Evolutionary conservation across 2,329 filamentous ascomycete genomes (phyloP), one percentile per base, ranked within the genome.

Genomic region (Sclerotinia subarctica): DNA sequence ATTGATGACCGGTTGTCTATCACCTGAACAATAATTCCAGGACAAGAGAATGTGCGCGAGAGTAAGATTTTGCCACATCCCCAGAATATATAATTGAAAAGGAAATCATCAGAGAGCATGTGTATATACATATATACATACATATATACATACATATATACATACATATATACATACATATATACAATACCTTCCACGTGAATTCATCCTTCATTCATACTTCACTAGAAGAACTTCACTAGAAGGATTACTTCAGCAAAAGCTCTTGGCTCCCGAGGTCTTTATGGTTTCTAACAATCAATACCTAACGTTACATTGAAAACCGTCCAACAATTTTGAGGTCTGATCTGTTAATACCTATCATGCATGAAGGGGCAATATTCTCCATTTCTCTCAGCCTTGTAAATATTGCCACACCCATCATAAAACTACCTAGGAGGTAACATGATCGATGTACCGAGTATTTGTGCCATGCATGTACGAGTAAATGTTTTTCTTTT

Each of bases 361-460:
- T 32, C 29, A 54, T 35, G 52, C 52, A 54, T 54, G 52, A 32
- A 35, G 29, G 26, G 29, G 38, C 19, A 54, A 29, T 53, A n/a
- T 47, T 47, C 52, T 54, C 29, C 52, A 35, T 29, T 54, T 54
- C 52, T 54, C 52, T n/a, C 52, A 54, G 52, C 52, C 52, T 54
- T 54, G 35, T 21, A 54, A 35, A 11, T 32, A 54, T 54, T 35
- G 38, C 19, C 19, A n/a, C 29, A 54, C 52, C 52, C 32, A 35
- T 15, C 5, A 35, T 35, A 7, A 54, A 42, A 15, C 15, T 42
- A 42, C 38, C 38, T 17, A 42, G 38, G 17, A 42, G 38, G 38
- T 42, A 15, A 42, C 38, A 17, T 17, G 38, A 42, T 42, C 15
- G 38, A 13, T 42, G 35, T 35, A 35, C 7, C 35, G 35, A 35